Conservation (phyloP, 768 basidiomycete genomes). For the Leccinum aurantiacum region DNA sequence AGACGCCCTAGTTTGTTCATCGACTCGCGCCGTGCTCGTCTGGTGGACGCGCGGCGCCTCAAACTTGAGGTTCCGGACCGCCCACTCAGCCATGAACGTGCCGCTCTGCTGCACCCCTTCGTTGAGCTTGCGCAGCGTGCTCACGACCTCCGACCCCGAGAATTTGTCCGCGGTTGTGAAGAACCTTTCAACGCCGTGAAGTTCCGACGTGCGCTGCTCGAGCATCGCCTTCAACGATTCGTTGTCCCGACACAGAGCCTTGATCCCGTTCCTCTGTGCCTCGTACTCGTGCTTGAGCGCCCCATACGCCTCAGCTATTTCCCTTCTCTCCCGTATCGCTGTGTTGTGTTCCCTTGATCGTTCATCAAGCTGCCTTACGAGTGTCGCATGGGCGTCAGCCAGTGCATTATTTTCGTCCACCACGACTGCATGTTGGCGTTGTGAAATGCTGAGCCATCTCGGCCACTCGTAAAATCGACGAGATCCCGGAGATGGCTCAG, state of each 20-base stretch:
- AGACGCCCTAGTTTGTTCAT: constrained; percentile 11
- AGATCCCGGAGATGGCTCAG: no score
- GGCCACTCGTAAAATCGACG: no score
- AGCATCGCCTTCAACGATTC: constrained; percentile 28
- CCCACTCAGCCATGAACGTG: constrained; percentile 43
- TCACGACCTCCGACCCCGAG: constrained; percentile 46
- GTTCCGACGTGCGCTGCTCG: constrained; percentile 41
- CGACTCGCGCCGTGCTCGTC: constrained; percentile 1
- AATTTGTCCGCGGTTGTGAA: constrained; percentile 40
- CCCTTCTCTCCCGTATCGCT: constrained; percentile 5
- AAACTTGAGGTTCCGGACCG: constrained; percentile 38
- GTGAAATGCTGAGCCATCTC: no score
- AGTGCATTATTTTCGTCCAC: background rate
- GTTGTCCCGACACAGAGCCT: background rate
- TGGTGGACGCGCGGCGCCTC: constrained; percentile 6
- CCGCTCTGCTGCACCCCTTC: constrained; percentile 45
- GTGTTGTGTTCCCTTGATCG: constrained; percentile 4
- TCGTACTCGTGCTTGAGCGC: constrained; percentile 11
- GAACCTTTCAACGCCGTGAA: constrained; percentile 43
- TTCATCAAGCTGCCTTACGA: background rate
- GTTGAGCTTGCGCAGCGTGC: constrained; percentile 44
- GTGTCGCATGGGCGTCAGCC: background rate
- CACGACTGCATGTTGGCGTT: no score
- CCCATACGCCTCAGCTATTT: background rate
- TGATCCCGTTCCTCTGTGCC: constrained; percentile 12